phyloP scores from a whole-genome alignment of 2,329 filamentous ascomycete species.

The Knufia petricola region DNA sequence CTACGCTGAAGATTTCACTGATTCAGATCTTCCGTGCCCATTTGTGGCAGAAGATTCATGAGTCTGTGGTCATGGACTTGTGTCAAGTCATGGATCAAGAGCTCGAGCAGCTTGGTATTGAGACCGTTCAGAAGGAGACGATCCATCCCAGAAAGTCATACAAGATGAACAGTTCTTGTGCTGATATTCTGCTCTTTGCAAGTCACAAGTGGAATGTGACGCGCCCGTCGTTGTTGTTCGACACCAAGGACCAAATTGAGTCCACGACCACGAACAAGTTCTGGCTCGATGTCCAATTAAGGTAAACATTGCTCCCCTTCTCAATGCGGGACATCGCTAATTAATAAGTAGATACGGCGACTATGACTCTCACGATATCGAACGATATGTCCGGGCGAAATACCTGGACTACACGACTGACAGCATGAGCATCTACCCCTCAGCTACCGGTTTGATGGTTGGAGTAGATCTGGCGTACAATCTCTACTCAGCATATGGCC shows the following conservation, averaged over 20 bases:
- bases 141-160: constrained; percentile 99
- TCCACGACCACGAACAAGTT: constrained; percentile 96
- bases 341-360: too few species aligned
- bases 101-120: constrained; percentile 86
- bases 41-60: constrained; percentile 99
- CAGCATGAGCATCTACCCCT: constrained; percentile 97
- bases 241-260: constrained; percentile 93
- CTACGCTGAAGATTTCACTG: constrained; percentile 91
- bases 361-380: constrained; percentile 98
- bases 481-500: constrained; percentile 92
- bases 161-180: constrained; percentile 99
- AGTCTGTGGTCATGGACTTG: constrained; percentile 96
- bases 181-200: constrained; percentile 91
- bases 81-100: constrained; percentile 98
- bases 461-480: constrained; percentile 97
- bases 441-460: constrained; percentile 93
- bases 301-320: too few species aligned
- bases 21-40: constrained; percentile 99
- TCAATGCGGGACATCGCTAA: too few species aligned
- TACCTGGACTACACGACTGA: constrained; percentile 98
- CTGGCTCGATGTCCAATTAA: constrained; percentile 93
- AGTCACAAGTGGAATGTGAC: constrained; percentile 99
- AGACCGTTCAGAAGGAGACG: constrained; percentile 97
- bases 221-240: constrained; percentile 81
- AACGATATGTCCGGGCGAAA: constrained; percentile 93